These are phyloP conservation scores for Cyclocybe cylindracea DNA, from an alignment of 768 basidiomycete genomes.

Conservation along the genomic window DNA sequence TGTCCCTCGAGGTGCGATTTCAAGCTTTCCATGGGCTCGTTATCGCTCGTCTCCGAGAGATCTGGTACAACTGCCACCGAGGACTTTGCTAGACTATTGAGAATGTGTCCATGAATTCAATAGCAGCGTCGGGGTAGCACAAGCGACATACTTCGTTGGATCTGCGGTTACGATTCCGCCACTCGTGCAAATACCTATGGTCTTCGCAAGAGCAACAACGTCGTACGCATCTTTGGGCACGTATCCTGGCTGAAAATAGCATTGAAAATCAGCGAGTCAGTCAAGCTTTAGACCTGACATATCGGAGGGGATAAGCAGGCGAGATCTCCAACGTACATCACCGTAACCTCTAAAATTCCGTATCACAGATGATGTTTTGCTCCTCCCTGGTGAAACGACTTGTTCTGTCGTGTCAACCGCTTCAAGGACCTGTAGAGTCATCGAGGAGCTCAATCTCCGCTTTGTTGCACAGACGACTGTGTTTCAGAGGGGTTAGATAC, in stretches of 20 bases:
- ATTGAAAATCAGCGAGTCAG: not conserved
- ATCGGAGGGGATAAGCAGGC: not conserved
- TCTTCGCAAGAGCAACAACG: conserved; percentile 60
- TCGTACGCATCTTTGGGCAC: conserved; percentile 72
- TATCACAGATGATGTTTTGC: conserved; percentile 16
- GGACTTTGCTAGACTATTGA: conserved; percentile 40
- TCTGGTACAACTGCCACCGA: conserved; percentile 59
- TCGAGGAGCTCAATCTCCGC: conserved; percentile 55
- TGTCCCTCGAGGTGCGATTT: conserved; percentile 58
- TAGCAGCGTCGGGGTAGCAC: not conserved
- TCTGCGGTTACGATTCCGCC: conserved; percentile 67
- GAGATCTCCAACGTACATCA: conserved; percentile 46
- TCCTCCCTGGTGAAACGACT: conserved; percentile 36
- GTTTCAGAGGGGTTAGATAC: not conserved
- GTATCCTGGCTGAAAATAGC: conserved; percentile 52
- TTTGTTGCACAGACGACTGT: conserved; percentile 73
- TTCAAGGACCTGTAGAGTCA: conserved; percentile 61
- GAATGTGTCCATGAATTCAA: not conserved
- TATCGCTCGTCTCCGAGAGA: conserved; percentile 40
- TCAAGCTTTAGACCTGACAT: not conserved
- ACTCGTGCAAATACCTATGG: conserved; percentile 64
- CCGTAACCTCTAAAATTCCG: conserved; percentile 64
- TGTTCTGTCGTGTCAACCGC: conserved; percentile 42
- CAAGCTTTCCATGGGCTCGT: conserved; percentile 46
- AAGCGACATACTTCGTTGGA: conserved; percentile 59